Percentiles rank a stretch among this genome's conserved stretches.
Conservation (phyloP, 2,329 filamentous ascomycete species). For the Penicillium crustosum region DNA sequence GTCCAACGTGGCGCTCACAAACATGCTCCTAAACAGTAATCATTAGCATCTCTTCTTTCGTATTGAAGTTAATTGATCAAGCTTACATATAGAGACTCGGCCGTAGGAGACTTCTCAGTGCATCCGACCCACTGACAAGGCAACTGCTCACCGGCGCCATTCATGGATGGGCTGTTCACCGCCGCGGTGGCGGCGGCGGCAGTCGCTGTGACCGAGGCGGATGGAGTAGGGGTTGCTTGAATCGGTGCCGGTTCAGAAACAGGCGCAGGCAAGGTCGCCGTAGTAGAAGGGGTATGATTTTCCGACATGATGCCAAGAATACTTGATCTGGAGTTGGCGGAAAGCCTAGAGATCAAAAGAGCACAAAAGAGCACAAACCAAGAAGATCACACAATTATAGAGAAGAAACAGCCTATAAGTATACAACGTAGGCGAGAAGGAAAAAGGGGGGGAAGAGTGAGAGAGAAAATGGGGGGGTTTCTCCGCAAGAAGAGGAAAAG, state of each 20-base stretch:
- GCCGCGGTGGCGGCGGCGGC: constrained; percentile 42
- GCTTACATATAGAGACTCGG: constrained; percentile 63
- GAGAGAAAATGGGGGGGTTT: constrained; percentile 5
- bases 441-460: constrained; percentile 10
- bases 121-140: constrained; percentile 64
- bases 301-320: constrained; percentile 46
- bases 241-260: constrained; percentile 27
- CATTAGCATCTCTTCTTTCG: neutral
- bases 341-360: constrained; percentile 22
- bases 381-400: constrained; percentile 2
- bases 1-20: constrained; percentile 95
- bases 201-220: constrained; percentile 36
- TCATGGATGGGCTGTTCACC: constrained; percentile 32
- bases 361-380: constrained; percentile 13
- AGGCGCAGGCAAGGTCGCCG: constrained; percentile 27
- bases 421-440: constrained; percentile 6
- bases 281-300: constrained; percentile 32
- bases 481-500: constrained; percentile 22
- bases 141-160: constrained; percentile 42
- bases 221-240: constrained; percentile 25
- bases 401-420: neutral
- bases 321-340: constrained; percentile 34
- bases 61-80: neutral
- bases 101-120: constrained; percentile 57
- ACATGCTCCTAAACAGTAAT: constrained; percentile 74